Conservation (phyloP, 495 filamentous ascomycete species). For the Hyaloscypha variabilis region DNA sequence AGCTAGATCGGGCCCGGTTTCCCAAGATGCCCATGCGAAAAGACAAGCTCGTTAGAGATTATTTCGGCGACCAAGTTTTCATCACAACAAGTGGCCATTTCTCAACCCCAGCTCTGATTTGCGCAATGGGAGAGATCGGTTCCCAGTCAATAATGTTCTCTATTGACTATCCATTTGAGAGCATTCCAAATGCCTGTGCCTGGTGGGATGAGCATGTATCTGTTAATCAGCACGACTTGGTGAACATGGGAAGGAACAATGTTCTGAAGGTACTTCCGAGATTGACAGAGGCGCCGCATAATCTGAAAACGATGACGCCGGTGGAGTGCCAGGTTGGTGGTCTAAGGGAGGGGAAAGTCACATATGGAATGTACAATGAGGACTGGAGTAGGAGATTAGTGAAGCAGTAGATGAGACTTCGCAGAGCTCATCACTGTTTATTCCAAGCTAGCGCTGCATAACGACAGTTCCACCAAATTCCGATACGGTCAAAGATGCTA, state of each 20-base stretch:
- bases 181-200: constrained; percentile 12
- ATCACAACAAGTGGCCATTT: constrained; percentile 67
- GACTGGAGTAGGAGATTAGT: constrained; percentile 10
- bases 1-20: constrained; percentile 44
- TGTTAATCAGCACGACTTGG: constrained; percentile 9
- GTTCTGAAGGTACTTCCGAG: constrained; percentile 7
- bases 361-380: constrained; percentile 10
- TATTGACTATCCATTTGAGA: constrained; percentile 55
- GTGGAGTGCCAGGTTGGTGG: constrained; percentile 7
- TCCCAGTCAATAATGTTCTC: constrained; percentile 49
- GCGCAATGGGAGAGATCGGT: constrained; percentile 48
- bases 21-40: constrained; percentile 50
- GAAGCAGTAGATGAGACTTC: constrained; percentile 9
- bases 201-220: constrained; percentile 11
- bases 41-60: constrained; percentile 55
- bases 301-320: constrained; percentile 7
- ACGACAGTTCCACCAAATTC: too few species aligned
- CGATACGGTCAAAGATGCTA: too few species aligned
- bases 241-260: constrained; percentile 14
- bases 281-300: constrained; percentile 2
- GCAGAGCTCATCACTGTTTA: too few species aligned
- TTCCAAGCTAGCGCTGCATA: too few species aligned
- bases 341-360: neutral
- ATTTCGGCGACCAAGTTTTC: constrained; percentile 65
- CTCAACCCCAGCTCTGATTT: constrained; percentile 50